Evolutionary conservation across 352 stramenopile genomes (phyloP).

Genomic region (Globisporangium perplexum): DNA sequence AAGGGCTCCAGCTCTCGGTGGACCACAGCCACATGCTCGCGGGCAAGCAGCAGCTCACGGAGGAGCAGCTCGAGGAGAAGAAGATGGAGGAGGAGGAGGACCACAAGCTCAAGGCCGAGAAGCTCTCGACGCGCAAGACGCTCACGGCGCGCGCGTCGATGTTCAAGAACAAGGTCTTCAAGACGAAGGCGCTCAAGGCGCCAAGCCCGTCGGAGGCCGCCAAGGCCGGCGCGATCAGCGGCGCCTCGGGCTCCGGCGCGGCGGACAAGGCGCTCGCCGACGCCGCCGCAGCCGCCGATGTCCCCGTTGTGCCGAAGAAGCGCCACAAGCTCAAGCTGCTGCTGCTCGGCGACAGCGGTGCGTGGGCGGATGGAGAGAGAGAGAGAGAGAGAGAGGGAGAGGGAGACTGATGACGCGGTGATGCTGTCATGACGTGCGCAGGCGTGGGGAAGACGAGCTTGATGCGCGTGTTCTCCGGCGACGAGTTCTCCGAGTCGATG

Average conservation of each 20-base stretch:
- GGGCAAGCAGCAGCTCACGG: conserved; percentile 37
- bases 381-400: neutral
- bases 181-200: conserved; percentile 17
- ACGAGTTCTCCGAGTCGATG: conserved; percentile 89
- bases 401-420: neutral
- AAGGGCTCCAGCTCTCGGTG: conserved; percentile 68
- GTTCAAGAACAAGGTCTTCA: conserved; percentile 81
- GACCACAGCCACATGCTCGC: conserved; percentile 39
- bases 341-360: conserved; percentile 86
- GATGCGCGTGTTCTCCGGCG: conserved; percentile 90
- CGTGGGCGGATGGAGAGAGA: conserved; percentile 4
- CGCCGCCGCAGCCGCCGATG: conserved; percentile 10
- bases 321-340: conserved; percentile 88
- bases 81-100: conserved; percentile 87
- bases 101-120: conserved; percentile 74
- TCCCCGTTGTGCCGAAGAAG: conserved; percentile 48
- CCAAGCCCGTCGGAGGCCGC: conserved; percentile 7
- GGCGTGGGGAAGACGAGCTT: conserved; percentile 92
- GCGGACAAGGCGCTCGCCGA: conserved; percentile 16
- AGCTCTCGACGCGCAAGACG: conserved; percentile 55
- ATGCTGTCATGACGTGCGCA: no score
- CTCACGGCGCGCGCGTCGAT: conserved; percentile 60
- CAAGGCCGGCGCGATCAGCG: neutral
- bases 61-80: conserved; percentile 82
- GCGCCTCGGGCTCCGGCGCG: neutral